Evolutionary conservation across 805 yeast genomes (phyloP).

Genomic region (Barnettozyma wickerhamii): DNA sequence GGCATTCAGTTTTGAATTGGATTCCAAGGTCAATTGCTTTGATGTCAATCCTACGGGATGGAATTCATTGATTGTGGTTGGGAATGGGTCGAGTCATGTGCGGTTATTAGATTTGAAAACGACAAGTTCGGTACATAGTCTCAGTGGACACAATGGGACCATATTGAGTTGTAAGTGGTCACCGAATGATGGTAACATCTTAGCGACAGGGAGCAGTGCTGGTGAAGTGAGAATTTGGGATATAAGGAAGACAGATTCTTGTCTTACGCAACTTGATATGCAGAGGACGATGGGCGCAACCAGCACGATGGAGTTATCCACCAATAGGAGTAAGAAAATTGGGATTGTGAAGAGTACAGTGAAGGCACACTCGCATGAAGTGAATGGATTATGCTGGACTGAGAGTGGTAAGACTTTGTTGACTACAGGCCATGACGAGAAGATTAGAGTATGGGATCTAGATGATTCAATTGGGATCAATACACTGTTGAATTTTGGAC

Average conservation of each 20-base stretch:
- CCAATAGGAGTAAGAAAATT: conserved; percentile 19
- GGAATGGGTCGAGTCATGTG: conserved; percentile 63
- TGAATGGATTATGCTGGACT: conserved; percentile 78
- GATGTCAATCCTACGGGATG: conserved; percentile 49
- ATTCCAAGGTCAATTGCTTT: conserved; percentile 58
- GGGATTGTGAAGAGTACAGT: conserved; percentile 18
- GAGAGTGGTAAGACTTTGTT: conserved; percentile 57
- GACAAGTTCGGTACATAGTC: conserved; percentile 67
- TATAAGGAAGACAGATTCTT: conserved; percentile 60
- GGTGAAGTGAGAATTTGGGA: conserved; percentile 89
- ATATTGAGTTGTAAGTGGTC: conserved; percentile 71
- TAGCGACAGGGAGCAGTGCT: conserved; percentile 78
- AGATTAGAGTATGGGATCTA: conserved; percentile 74
- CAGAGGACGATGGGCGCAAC: conserved; percentile 27
- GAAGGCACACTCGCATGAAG: conserved; percentile 73
- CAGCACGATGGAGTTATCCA: conserved; percentile 10
- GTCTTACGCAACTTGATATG: conserved; percentile 59
- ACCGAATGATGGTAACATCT: conserved; percentile 52
- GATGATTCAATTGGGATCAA: conserved; percentile 44
- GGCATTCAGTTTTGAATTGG: conserved; percentile 63
- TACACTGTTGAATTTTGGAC: conserved; percentile 71
- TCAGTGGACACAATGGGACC: conserved; percentile 50
- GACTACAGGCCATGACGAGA: conserved; percentile 78
- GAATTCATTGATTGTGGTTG: conserved; percentile 61
- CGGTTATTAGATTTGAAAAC: conserved; percentile 71